Percentiles rank a stretch among this genome's conserved stretches.
phyloP scores from a whole-genome alignment of 768 basidiomycete genomes.

The Russula earlei region DNA sequence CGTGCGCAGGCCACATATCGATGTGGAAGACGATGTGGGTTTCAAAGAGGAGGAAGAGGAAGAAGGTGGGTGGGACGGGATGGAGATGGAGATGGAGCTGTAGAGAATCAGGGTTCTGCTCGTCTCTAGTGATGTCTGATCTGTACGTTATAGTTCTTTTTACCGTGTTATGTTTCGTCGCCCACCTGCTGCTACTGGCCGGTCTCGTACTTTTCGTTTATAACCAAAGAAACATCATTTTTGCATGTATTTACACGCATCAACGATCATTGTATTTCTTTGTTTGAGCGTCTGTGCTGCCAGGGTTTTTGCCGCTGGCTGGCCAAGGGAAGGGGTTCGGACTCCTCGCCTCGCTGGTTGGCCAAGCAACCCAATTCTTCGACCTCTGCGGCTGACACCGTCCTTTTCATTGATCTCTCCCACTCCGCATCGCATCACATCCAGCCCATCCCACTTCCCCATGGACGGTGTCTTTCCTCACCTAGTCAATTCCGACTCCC shows the following conservation, averaged over 20 bases:
- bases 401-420: background rate
- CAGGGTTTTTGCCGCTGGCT: too few relatives aligned
- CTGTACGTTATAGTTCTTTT: constrained; percentile 8
- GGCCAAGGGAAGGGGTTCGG: background rate
- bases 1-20: constrained; percentile 24
- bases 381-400: background rate
- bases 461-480: constrained; percentile 9
- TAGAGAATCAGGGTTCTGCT: constrained; percentile 3
- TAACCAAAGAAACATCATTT: background rate
- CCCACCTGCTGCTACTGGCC: background rate
- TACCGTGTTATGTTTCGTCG: background rate
- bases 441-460: background rate
- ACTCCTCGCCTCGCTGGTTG: too few relatives aligned
- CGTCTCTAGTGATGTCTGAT: background rate
- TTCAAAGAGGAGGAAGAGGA: constrained; percentile 36
- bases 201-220: background rate
- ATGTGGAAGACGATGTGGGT: constrained; percentile 37
- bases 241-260: too few relatives aligned
- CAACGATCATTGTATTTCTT: too few relatives aligned
- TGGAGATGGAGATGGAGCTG: constrained; percentile 69
- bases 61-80: constrained; percentile 39
- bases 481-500: constrained; percentile 9
- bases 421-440: too few relatives aligned
- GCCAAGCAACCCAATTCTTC: too few relatives aligned
- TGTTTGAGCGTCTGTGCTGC: too few relatives aligned